Conservation (phyloP, 257 asterid genomes). For the Forsythia suspensa region DNA sequence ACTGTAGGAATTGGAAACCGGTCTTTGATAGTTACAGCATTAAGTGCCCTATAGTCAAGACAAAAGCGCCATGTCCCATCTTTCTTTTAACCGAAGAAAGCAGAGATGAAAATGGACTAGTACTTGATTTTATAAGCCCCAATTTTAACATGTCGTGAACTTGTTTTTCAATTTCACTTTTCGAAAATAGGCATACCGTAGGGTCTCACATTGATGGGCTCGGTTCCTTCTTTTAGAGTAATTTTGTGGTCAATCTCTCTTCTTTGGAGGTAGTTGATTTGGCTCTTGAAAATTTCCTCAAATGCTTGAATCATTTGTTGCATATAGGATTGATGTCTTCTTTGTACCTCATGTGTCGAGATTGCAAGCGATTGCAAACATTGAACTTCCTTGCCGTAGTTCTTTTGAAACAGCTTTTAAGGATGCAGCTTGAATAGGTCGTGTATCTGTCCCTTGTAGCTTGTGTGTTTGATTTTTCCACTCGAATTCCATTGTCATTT, state of each 20-base stretch:
- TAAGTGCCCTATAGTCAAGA: neutral
- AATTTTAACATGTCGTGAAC: neutral
- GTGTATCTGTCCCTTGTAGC: too few species aligned
- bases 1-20: conserved; percentile 1
- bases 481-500: too few species aligned
- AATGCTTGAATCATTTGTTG: neutral
- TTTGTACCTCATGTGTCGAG: neutral
- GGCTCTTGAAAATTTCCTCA: neutral
- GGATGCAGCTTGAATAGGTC: too few species aligned
- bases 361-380: neutral
- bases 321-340: neutral
- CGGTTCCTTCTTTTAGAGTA: neutral
- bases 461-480: too few species aligned
- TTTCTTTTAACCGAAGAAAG: neutral
- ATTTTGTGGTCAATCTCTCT: neutral
- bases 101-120: conserved; percentile 4
- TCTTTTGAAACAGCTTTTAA: neutral
- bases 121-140: neutral
- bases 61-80: neutral
- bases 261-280: neutral
- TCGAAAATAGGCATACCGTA: neutral
- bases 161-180: conserved; percentile 1
- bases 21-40: neutral
- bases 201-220: neutral
- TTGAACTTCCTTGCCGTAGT: neutral